Conservation (phyloP, 176 grass and related monocot genomes). For the Musa itinerans region DNA sequence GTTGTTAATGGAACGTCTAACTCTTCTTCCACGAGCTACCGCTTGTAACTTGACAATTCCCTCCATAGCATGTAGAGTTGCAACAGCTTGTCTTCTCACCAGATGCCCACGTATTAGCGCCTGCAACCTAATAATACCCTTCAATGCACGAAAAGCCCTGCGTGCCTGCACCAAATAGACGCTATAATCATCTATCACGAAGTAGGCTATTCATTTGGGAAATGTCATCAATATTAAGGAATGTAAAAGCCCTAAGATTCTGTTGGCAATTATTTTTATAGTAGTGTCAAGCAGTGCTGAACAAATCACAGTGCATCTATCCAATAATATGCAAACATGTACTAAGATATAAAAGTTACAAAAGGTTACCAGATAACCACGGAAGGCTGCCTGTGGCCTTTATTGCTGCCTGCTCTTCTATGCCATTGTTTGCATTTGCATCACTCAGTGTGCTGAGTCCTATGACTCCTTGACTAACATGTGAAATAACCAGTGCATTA, state of each 20-base stretch:
- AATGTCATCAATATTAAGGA: background rate
- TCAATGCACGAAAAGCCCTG: constrained; percentile 70
- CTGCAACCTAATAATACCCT: constrained; percentile 93
- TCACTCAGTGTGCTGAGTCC: constrained; percentile 11
- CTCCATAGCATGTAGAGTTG: constrained; percentile 56
- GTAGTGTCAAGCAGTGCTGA: background rate
- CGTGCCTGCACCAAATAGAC: constrained; percentile 45
- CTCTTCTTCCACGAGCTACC: constrained; percentile 59
- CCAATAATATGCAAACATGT: too few species aligned
- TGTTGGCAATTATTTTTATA: too few species aligned
- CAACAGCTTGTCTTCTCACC: constrained; percentile 81
- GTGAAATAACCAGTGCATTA: constrained; percentile 3
- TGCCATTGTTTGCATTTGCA: constrained; percentile 28
- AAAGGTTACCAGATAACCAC: constrained; percentile 78
- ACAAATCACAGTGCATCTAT: background rate
- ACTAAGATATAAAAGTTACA: too few species aligned
- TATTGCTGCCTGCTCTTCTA: constrained; percentile 64
- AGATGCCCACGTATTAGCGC: constrained; percentile 86
- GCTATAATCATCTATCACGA: background rate
- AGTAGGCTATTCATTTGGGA: background rate
- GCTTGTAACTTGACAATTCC: constrained; percentile 73
- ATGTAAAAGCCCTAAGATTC: too few species aligned
- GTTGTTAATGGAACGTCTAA: constrained; percentile 30
- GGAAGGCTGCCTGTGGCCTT: constrained; percentile 92
- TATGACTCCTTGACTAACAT: constrained; percentile 27